Base-by-base conservation (phyloP, 2,329 filamentous ascomycete genomes). In the Trichoderma breve region DNA sequence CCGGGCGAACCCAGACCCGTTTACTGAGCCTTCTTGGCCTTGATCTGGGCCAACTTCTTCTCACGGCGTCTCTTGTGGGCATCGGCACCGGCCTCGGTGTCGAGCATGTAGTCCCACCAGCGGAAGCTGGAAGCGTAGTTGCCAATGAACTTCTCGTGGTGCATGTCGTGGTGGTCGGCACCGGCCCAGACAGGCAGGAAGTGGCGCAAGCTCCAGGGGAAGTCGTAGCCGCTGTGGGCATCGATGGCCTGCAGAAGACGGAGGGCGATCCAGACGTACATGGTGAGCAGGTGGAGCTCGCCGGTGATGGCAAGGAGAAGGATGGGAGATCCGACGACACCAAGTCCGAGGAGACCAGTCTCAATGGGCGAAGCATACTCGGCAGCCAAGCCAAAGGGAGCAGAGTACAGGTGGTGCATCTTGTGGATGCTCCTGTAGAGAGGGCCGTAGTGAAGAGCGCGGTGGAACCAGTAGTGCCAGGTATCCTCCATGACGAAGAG, bases 401-500 rank as follows among this genome's bases (percentile, higher is more conserved):
- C 96, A 47, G 94, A 97, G 86, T 99, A 99, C 79, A 96, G 95
- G 86, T 99, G 96, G 86, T 99, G 96, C 77, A 99, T 95, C 87
- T 99, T 99, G 89, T 99, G 96, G 78, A 99, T 93, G 79, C 91
- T 89, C 86, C 94, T 97, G 90, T 99, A 99, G 6, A 99, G 90
- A 51, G 94, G 93, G 26, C 93, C 95, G 86, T 94, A 97, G 87
- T 99, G 96, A 84, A 99, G 90, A 57, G 89, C 89, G 77, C 96
- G 94, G 85, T 99, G 96, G 76, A 90, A 90, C 91, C 95, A 98
- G 88, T 99, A 99, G 84, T 99, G 96, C 96, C 96, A 99, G 76
- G 95, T 86, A 83, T 99, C 96, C 83, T 99, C 96, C 79, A 98
- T 84, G 72, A 98, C 88, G 84, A 99, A 99, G 88, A 98, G 97